Evolutionary conservation across 306 rosid genomes (phyloP), one percentile per base, ranked within the genome.

Genomic region (Carpinus fangiana): DNA sequence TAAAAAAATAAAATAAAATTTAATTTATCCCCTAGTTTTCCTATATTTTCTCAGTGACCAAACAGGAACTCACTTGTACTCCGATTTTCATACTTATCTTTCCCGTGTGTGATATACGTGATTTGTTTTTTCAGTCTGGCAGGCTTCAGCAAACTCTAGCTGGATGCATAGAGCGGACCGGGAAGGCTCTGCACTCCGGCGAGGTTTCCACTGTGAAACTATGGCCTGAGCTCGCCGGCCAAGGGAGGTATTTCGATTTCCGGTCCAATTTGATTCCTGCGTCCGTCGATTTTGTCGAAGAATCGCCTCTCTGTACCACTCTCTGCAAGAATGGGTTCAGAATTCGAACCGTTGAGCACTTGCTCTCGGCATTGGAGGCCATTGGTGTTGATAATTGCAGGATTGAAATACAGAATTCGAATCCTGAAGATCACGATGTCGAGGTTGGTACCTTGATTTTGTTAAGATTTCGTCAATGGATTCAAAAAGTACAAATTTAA

Each of bases 351-450:
- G 88, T 90, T 34, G 98, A 94, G 92, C 98, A 94, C 84, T 81
- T 94, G 88, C 97, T 94, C 73, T 92, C 97, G 6, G 98, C 97
- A 21, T 56, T 92, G 91, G 97, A 94, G 84, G 98, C 88, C 52
- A 26, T 73, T 78, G 97, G 93, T n/a, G 93, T 94, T 61, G 97
- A 94, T 79, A 94, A 94, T 79, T 94, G 98, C 81, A 84, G 95
- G 81, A 92, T 94, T 61, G 85, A 88, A 87, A 67, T 94, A 2
- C 73, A 64, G 36, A 87, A 75, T 80, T 79, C 14, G 45, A 93
- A 88, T 74, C 73, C 81, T 51, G 71, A 82, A n/a, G 87, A 77
- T 69, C 14, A n/a, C 61, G 90, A 87, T 11, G 85, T 70, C 1
- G 98, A 94, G 97, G 98, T 80, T 61, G 6, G 86, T 31, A 17